Evolutionary conservation across 2,329 filamentous ascomycete genomes (phyloP).

Genomic region (Fusarium graminum): DNA sequence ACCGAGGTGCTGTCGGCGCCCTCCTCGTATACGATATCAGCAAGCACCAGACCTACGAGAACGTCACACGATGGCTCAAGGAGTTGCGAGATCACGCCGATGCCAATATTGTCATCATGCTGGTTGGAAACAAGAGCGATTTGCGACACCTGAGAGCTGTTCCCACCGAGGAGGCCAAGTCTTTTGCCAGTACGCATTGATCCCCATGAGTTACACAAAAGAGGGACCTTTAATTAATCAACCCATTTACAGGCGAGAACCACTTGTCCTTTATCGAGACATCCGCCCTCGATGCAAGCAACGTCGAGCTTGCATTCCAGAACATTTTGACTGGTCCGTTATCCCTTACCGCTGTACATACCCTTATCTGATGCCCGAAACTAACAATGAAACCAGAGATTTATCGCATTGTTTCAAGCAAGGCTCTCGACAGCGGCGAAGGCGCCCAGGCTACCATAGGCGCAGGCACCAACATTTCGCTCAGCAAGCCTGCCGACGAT

Average conservation of each 20-base stretch:
- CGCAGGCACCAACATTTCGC: conserved; percentile 84
- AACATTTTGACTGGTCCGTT: conserved; percentile 95
- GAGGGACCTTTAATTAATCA: conserved; percentile 30
- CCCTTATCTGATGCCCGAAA: conserved; percentile 10
- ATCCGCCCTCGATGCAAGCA: conserved; percentile 97
- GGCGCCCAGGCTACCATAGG: conserved; percentile 82
- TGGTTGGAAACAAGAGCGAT: conserved; percentile 99
- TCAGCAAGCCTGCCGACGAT: conserved; percentile 86
- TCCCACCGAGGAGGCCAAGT: conserved; percentile 96
- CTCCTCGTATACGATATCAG: conserved; percentile 99
- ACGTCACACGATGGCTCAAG: conserved; percentile 98
- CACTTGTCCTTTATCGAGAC: conserved; percentile 99
- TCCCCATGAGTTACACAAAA: conserved; percentile 8
- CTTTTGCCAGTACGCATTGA: conserved; percentile 84
- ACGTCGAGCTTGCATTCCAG: conserved; percentile 99
- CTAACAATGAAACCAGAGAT: conserved; percentile 75
- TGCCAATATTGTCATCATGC: conserved; percentile 99
- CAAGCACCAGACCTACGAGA: conserved; percentile 99
- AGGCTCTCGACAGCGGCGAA: conserved; percentile 93
- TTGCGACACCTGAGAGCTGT: conserved; percentile 97
- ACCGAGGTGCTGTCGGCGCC: conserved; percentile 95
- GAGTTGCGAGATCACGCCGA: conserved; percentile 98
- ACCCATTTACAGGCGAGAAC: conserved; percentile 80
- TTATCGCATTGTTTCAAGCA: conserved; percentile 98
- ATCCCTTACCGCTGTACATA: not conserved